Base-by-base conservation (phyloP, 129 eudicot species). In the Escallonia herrerae region DNA sequence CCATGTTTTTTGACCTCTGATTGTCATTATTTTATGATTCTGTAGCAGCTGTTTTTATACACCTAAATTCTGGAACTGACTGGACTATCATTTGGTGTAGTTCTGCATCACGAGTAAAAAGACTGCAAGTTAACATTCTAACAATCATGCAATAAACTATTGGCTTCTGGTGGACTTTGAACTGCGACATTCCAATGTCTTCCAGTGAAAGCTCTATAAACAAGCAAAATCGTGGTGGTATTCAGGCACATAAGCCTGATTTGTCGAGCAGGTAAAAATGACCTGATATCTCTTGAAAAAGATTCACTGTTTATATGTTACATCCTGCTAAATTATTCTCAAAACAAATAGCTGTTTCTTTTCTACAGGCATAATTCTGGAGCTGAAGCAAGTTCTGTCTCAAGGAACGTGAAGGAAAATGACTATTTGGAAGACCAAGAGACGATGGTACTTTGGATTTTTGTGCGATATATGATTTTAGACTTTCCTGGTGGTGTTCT, bases 361-460 rank as follows among this genome's bases (percentile, higher is more conserved):
- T 60, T 56, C 63, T 22, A 56, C 73, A 91, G 97, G 82, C 75
- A 73, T 59, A 81, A 74, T 63, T 64, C 65, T 60, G 81, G 73
- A 73, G 70, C 82, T 60, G 81, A 75, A 73, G 70, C 82, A 56
- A 68, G 81, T 73, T 71, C 83, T 48, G 61, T 73, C 74, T 54
- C 95, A 37, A 64, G 71, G 67, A 66, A 66, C 69, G 67, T 64
- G 41, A 76, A 69, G 49, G 89, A 74, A 73, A 83, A 82, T 65
- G 89, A 86, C 58, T 64, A 81, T 68, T 69, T 77, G 70, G 71
- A 59, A 37, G 97, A 81, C 56, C 86, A 70, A 78, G 87, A 87
- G 79, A 70, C 74, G 66, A 78, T 61, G 77, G 87, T 78, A 76
- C 60, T 61, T 59, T 43, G 52, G 56, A 52, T 58, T 67, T 33